Conservation (phyloP, 768 basidiomycete genomes). For the Serpula lacrymans region DNA sequence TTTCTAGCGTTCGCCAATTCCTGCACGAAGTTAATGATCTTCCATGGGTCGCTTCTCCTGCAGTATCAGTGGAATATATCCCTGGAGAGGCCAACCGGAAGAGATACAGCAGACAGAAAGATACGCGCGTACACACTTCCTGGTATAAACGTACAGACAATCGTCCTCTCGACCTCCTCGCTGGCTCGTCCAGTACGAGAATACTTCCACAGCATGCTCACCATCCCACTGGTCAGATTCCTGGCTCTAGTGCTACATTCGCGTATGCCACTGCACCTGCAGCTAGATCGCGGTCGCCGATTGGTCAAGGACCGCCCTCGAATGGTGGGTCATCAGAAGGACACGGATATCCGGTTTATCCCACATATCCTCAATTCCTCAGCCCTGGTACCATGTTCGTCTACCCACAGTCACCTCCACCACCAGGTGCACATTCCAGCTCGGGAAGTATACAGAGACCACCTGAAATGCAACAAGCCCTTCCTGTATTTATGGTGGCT, state of each 20-base stretch:
- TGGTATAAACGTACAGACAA: slow-evolving; percentile 25
- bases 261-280: slow-evolving; percentile 14
- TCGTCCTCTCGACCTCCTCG: slow-evolving; percentile 23
- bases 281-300: slow-evolving; percentile 13
- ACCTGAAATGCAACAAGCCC: slow-evolving; percentile 15
- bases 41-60: slow-evolving; percentile 41
- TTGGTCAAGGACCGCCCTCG: slow-evolving; percentile 21
- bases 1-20: slow-evolving; percentile 34
- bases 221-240: slow-evolving; percentile 7
- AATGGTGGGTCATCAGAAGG: slow-evolving; percentile 17
- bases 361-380: slow-evolving; percentile 9
- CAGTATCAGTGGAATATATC: slow-evolving; percentile 43
- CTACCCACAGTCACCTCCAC: slow-evolving; percentile 16
- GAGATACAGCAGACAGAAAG: slow-evolving; percentile 19
- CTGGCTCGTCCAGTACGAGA: slow-evolving; percentile 29
- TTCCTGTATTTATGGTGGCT: slow-evolving; percentile 28
- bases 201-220: slow-evolving; percentile 19
- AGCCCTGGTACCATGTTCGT: slow-evolving; percentile 14
- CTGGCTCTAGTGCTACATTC: slow-evolving; percentile 6
- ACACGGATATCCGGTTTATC: slow-evolving; percentile 23
- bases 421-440: slow-evolving; percentile 13
- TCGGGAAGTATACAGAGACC: neutral
- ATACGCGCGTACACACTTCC: slow-evolving; percentile 16
- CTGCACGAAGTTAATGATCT: slow-evolving; percentile 33
- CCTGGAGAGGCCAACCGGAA: slow-evolving; percentile 28